Conservation (phyloP, 208 protist species). For the Leptomonas pyrrhocoris region DNA sequence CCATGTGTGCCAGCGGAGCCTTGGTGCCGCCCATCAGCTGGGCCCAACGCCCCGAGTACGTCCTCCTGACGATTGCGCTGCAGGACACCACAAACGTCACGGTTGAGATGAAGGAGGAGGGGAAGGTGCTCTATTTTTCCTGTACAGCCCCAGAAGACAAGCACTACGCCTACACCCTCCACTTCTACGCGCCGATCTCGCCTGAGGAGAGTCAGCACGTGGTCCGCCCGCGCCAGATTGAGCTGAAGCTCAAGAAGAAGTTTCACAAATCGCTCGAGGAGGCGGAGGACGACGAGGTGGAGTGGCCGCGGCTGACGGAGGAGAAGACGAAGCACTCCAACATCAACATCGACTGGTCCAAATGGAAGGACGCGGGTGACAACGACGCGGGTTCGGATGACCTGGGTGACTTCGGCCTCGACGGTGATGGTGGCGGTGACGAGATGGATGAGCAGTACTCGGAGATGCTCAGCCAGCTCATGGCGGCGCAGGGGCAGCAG, state of each 20-base stretch:
- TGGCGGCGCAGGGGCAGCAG: conserved; percentile 37
- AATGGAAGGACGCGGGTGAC: conserved; percentile 83
- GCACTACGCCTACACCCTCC: conserved; percentile 52
- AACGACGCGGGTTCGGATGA: conserved; percentile 39
- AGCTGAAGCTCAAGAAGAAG: conserved; percentile 80
- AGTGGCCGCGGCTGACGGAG: conserved; percentile 81
- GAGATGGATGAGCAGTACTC: conserved; percentile 30
- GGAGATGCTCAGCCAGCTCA: conserved; percentile 54
- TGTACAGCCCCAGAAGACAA: conserved; percentile 40
- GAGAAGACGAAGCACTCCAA: conserved; percentile 61
- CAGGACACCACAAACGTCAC: conserved; percentile 75
- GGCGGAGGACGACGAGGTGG: conserved; percentile 48
- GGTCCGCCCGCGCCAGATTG: conserved; percentile 72
- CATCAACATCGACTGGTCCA: conserved; percentile 87
- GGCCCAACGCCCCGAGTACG: conserved; percentile 80
- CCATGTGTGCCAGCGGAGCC: conserved; percentile 26
- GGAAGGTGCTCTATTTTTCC: conserved; percentile 46
- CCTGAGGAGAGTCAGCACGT: conserved; percentile 84
- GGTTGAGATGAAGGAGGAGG: conserved; percentile 63
- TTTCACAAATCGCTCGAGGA: conserved; percentile 22
- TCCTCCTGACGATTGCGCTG: conserved; percentile 80
- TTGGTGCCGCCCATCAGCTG: conserved; percentile 77
- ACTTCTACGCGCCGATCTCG: conserved; percentile 62
- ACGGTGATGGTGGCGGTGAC: conserved; percentile 25
- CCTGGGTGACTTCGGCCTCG: conserved; percentile 41